These are phyloP conservation scores for Lactarius hatsudake DNA, from an alignment of 768 basidiomycete species.

Conservation along the genomic window DNA sequence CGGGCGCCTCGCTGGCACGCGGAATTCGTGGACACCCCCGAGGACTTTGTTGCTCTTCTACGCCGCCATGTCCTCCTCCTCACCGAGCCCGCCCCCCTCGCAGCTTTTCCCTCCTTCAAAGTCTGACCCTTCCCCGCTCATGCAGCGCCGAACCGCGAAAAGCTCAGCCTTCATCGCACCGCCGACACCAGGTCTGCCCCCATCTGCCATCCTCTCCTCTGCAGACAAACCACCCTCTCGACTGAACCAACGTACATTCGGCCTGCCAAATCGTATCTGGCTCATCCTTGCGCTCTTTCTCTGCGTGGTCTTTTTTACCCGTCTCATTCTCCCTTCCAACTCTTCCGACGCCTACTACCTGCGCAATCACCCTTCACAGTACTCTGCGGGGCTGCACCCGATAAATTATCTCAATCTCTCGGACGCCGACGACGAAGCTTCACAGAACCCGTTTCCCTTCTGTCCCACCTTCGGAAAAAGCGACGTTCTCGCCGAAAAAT, in stretches of 20 bases:
- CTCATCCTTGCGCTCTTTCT: constrained; percentile 52
- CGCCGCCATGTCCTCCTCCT: constrained; percentile 5
- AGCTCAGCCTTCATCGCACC: constrained; percentile 57
- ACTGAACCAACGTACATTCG: constrained; percentile 54
- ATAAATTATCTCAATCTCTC: constrained; percentile 81
- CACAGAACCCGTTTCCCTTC: constrained; percentile 80
- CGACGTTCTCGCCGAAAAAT: constrained; percentile 74
- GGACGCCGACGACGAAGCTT: constrained; percentile 36
- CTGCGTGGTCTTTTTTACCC: constrained; percentile 54
- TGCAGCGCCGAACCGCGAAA: constrained; percentile 60
- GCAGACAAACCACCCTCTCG: constrained; percentile 48
- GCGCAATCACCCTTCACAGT: constrained; percentile 31
- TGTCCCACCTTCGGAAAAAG: constrained; percentile 86
- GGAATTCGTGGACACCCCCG: neutral
- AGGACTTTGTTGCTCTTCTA: neutral
- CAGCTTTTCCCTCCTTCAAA: constrained; percentile 14
- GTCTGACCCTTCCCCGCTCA: constrained; percentile 30
- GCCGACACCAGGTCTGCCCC: constrained; percentile 37
- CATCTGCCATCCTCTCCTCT: constrained; percentile 45
- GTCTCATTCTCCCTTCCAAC: constrained; percentile 46
- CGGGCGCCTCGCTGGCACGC: neutral
- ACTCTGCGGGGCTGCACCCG: constrained; percentile 49
- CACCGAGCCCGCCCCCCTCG: constrained; percentile 15
- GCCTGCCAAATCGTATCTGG: constrained; percentile 70
- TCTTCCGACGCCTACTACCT: constrained; percentile 28